Percentiles rank a stretch among this genome's conserved stretches.
Conservation (phyloP, 345 rosid species). For the Euphorbia lathyris region DNA sequence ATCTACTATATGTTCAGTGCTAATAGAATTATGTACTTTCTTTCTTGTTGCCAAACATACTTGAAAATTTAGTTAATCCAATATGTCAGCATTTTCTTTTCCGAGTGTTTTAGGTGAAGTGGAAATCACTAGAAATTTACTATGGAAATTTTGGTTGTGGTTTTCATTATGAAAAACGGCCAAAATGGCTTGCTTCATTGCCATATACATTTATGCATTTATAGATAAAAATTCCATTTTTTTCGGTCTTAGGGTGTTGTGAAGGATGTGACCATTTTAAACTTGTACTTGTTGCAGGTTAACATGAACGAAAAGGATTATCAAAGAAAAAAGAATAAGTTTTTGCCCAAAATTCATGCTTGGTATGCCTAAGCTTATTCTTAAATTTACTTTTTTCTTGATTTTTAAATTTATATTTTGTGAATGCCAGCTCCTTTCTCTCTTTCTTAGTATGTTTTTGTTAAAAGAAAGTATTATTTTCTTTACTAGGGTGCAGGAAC, state of each 20-base stretch:
- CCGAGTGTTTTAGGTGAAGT: not conserved
- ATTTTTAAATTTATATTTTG: not conserved
- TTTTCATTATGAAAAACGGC: not conserved
- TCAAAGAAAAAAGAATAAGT: conserved; percentile 96
- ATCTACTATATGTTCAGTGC: not conserved
- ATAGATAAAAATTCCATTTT: not conserved
- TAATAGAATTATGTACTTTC: not conserved
- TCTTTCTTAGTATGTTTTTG: not conserved
- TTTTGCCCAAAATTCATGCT: conserved; percentile 95
- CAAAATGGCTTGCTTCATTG: conserved; percentile 2
- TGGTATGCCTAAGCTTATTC: conserved; percentile 48
- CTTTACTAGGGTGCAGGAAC: conserved; percentile 85
- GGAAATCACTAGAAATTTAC: not conserved
- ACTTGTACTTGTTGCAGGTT: conserved; percentile 45
- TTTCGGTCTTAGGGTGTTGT: not conserved
- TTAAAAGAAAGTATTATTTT: conserved; percentile 6
- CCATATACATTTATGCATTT: not conserved
- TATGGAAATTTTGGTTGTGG: not conserved
- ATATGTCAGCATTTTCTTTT: not conserved
- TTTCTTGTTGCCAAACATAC: not conserved
- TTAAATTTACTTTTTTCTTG: not conserved
- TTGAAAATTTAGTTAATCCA: not conserved
- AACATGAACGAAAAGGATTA: conserved; percentile 95
- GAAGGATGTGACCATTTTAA: not conserved
- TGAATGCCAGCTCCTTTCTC: not conserved